Base-by-base conservation (phyloP, 495 filamentous ascomycete genomes). In the Astrothelium macrocarpum region DNA sequence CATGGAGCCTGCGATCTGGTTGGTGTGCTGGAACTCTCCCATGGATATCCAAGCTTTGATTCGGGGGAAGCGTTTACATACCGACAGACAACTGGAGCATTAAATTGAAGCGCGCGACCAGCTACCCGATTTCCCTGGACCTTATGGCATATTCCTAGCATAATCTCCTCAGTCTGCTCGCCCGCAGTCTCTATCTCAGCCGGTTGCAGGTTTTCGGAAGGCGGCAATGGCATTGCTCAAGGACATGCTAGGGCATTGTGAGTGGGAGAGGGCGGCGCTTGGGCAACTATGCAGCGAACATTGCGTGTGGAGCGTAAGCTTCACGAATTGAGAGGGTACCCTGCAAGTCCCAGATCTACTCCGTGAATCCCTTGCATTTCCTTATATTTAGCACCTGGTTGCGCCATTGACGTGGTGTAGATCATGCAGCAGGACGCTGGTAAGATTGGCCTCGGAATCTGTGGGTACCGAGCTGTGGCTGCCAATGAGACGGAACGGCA, bases 61-160 rank as follows among this genome's bases (percentile, higher is more conserved):
- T 49, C 3, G n/a, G 43, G 7, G 43, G 3, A 49, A 49, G 9
- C 18, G 43, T 20, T 49, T 49, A 11, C 43, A 23, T 45, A 42
- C 31, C 45, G 25, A 20, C 26, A 20, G 32, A 28, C 59, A 7
- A 61, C 59, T 26, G 59, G 59, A 45, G 59, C 59, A 43, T 61
- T 61, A 26, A 61, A 39, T 28, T 61, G 59, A 12, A 7, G 59
- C 25, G 59, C 28, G 59, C 34, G 25, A 34, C 20, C 36, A 14
- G 31, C 25, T 32, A 32, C 28, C 36, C 16, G 7, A 25, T 61
- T 61, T 61, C 59, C 39, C 31, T 43, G 25, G 34, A 45, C 23
- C 32, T 7, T 42, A 5, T 7, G 25, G 9, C 5, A 39, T 45
- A 61, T 43, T 7, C 29, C 31, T 28, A 2, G 5, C 25, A 16